Base-by-base conservation (phyloP, 2,329 filamentous ascomycete genomes). In the Cytospora piceicola region DNA sequence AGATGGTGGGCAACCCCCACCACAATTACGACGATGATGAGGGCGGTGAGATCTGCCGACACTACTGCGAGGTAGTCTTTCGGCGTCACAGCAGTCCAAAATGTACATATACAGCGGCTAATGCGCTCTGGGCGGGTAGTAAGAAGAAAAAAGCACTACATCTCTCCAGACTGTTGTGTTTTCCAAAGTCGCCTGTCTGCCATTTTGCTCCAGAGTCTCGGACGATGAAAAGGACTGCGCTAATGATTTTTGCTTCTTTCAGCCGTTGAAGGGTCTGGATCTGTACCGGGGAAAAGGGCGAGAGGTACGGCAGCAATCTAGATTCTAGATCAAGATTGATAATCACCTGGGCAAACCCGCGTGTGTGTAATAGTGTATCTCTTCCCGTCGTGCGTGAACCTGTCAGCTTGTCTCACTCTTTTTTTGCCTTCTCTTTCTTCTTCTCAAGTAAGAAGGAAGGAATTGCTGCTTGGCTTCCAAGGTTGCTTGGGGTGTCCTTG, bases 401-500 rank as follows among this genome's bases (percentile, higher is more conserved):
- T 62, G 60, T 62, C 60, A 52, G 56, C 27, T 20, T 61, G 4
- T 34, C 11, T 34, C 34, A 36, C 3, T 2, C 15, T 36, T 36
- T 15, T 36, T 36, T 15, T 36, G n/a, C n/a, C n/a, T n/a, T n/a
- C n/a, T n/a, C n/a, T 42, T 42, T 42, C 8, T n/a, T 7, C 4
- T 42, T 12, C 39, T 17, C 20, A 42, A 7, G 36, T 14, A 39
- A 2, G 15, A 5, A 39, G 17, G 36, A 14, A 15, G 36, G n/a
- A n/a, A n/a, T n/a, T n/a, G 15, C 36, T 14, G 12, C 36, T 24
- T n/a, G n/a, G n/a, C n/a, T n/a, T n/a, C n/a, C n/a, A n/a, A n/a
- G n/a, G n/a, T n/a, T 55, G 4, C 15, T 61, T 29, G 59, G 60
- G 64, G 55, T 60, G 27, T 49, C 64, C 64, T 62, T 66, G 64